Percentiles rank a stretch among this genome's conserved stretches.
Evolutionary conservation across 192 early-diverging fungal genomes (phyloP).

Genomic region (Umbelopsis isabellina): DNA sequence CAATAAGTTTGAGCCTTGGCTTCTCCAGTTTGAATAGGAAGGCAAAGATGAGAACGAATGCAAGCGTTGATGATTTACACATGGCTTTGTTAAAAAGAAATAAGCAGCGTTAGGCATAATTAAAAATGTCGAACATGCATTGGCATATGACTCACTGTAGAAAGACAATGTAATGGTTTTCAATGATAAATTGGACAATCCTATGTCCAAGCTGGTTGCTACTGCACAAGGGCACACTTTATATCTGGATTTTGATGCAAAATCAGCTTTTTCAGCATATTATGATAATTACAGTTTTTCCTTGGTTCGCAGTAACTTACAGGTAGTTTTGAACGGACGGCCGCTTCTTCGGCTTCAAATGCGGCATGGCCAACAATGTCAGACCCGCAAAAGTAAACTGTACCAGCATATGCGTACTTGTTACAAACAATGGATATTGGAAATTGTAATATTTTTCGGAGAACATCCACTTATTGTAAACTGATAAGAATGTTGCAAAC

Average conservation of each 20-base stretch:
- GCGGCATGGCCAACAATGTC: conserved; percentile 62
- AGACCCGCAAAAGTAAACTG: conserved; percentile 71
- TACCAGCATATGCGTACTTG: conserved; percentile 82
- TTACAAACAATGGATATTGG: conserved; percentile 85
- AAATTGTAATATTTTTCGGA: conserved; percentile 80
- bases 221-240: conserved; percentile 87
- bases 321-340: conserved; percentile 57
- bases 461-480: conserved; percentile 97
- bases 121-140: background rate
- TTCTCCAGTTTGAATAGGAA: conserved; percentile 87
- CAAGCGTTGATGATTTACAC: conserved; percentile 78
- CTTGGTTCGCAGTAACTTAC: conserved; percentile 27
- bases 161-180: conserved; percentile 90
- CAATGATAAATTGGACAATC: conserved; percentile 84
- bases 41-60: conserved; percentile 88
- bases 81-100: conserved; percentile 50
- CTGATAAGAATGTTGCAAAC: conserved; percentile 70
- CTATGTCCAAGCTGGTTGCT: conserved; percentile 89
- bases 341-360: conserved; percentile 58
- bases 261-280: background rate
- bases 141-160: conserved; percentile 63
- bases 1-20: conserved; percentile 69
- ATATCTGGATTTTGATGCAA: conserved; percentile 37
- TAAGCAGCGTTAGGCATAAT: conserved; percentile 15
- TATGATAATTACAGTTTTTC: background rate